phyloP scores from a whole-genome alignment of 257 asterid species.

The Plantago elongata region DNA sequence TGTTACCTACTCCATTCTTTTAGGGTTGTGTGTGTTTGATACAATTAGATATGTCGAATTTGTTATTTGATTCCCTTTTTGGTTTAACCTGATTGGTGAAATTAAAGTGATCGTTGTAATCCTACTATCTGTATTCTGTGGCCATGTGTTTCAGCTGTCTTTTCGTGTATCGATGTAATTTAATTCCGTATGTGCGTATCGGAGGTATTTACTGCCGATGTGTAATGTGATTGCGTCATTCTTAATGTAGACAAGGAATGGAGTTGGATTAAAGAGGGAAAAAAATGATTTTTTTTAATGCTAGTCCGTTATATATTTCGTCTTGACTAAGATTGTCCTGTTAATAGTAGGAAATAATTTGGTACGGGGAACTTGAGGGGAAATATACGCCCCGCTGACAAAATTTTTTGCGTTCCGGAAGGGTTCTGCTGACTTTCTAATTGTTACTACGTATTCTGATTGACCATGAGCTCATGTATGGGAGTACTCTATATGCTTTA shows the following conservation, averaged over 20 bases:
- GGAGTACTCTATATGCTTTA: conserved; percentile 20
- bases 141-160: not conserved
- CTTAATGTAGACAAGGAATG: conserved; percentile 2
- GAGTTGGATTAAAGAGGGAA: not conserved
- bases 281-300: too few species aligned
- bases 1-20: conserved; percentile 23
- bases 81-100: conserved; percentile 9
- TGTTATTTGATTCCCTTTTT: too few species aligned
- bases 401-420: conserved; percentile 1
- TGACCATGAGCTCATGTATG: conserved; percentile 1
- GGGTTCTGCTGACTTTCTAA: conserved; percentile 5
- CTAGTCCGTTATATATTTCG: too few species aligned
- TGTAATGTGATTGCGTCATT: conserved; percentile 1
- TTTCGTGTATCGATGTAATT: not conserved
- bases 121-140: conserved; percentile 8
- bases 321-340: too few species aligned
- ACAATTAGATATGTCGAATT: too few species aligned
- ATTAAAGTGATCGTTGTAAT: conserved; percentile 4
- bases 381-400: not conserved
- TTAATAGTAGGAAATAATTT: too few species aligned
- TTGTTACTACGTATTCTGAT: not conserved
- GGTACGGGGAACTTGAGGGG: too few species aligned
- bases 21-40: too few species aligned
- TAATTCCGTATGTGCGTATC: not conserved
- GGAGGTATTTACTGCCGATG: conserved; percentile 17